Evolutionary conservation across 2,329 filamentous ascomycete species (phyloP).

Genomic region (Verticillium nubilum): DNA sequence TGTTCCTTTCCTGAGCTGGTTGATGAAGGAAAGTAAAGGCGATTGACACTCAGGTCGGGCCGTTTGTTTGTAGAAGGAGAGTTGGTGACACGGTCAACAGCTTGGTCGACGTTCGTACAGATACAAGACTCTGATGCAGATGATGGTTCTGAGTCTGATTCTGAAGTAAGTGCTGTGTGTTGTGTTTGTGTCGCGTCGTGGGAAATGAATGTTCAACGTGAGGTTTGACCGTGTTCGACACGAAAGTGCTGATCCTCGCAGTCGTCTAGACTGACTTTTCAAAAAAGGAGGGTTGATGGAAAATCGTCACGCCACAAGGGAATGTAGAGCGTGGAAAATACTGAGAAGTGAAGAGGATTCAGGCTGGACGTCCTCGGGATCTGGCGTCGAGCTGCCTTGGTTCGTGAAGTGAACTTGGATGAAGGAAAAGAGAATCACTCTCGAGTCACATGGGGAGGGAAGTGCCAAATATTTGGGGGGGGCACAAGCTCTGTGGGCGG

Average conservation of each 20-base stretch:
- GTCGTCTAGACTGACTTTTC: not conserved
- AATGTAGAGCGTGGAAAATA: constrained; percentile 3
- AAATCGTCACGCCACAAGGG: constrained; percentile 7
- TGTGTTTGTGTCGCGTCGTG: constrained; percentile 3
- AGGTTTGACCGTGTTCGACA: not conserved
- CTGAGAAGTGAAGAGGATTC: constrained; percentile 1
- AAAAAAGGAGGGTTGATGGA: constrained; percentile 1
- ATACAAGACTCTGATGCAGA: not conserved
- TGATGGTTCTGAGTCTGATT: not conserved
- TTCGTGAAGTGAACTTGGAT: not conserved
- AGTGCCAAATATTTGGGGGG: constrained; percentile 6
- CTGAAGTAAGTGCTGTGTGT: constrained; percentile 3
- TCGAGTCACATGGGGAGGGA: constrained; percentile 18
- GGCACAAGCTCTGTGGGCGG: not conserved
- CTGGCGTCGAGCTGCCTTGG: not conserved
- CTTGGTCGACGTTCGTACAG: not conserved
- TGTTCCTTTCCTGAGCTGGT: not conserved
- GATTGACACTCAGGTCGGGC: not conserved
- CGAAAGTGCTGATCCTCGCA: not conserved
- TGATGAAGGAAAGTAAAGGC: not conserved
- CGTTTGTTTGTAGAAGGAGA: constrained; percentile 7
- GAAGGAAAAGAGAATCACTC: constrained; percentile 13
- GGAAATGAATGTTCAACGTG: constrained; percentile 11
- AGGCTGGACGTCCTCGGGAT: not conserved
- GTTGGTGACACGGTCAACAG: constrained; percentile 4